phyloP scores from a whole-genome alignment of 2,329 filamentous ascomycete species.

The Metarhizium humberi region DNA sequence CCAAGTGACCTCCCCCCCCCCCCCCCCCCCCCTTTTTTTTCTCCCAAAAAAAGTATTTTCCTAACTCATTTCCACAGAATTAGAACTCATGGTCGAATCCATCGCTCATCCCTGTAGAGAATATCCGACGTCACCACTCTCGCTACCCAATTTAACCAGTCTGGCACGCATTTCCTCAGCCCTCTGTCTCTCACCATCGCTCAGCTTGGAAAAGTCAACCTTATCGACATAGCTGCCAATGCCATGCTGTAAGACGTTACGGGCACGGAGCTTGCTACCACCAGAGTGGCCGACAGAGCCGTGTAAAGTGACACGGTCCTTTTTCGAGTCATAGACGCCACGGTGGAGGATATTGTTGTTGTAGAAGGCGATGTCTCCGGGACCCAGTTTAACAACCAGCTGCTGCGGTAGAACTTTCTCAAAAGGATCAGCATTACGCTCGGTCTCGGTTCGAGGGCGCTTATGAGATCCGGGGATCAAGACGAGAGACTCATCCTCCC shows the following conservation, averaged over 20 bases:
- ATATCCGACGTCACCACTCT: conserved; percentile 53
- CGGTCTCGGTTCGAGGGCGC: conserved; percentile 58
- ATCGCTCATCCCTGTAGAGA: conserved; percentile 42
- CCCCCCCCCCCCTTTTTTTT: too few relatives aligned
- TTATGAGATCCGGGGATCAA: conserved; percentile 70
- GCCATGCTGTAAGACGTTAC: conserved; percentile 69
- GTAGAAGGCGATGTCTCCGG: conserved; percentile 80
- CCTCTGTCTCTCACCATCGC: conserved; percentile 31
- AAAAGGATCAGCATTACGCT: conserved; percentile 59
- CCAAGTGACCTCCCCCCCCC: neutral
- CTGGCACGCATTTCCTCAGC: conserved; percentile 56
- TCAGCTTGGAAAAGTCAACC: conserved; percentile 44
- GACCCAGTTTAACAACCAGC: conserved; percentile 53
- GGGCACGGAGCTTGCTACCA: conserved; percentile 47
- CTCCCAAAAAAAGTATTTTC: too few relatives aligned
- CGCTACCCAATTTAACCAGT: conserved; percentile 52
- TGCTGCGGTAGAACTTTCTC: conserved; percentile 53
- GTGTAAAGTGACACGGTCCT: conserved; percentile 62
- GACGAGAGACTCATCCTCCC: conserved; percentile 62
- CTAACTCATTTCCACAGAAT: too few relatives aligned
- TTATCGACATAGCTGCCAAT: conserved; percentile 55
- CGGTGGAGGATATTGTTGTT: conserved; percentile 81
- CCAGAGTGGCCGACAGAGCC: conserved; percentile 57
- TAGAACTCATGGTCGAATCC: too few relatives aligned
- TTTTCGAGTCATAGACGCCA: conserved; percentile 50